Conservation (phyloP, 2,329 filamentous ascomycete genomes). For the Cladosporium phlei region DNA sequence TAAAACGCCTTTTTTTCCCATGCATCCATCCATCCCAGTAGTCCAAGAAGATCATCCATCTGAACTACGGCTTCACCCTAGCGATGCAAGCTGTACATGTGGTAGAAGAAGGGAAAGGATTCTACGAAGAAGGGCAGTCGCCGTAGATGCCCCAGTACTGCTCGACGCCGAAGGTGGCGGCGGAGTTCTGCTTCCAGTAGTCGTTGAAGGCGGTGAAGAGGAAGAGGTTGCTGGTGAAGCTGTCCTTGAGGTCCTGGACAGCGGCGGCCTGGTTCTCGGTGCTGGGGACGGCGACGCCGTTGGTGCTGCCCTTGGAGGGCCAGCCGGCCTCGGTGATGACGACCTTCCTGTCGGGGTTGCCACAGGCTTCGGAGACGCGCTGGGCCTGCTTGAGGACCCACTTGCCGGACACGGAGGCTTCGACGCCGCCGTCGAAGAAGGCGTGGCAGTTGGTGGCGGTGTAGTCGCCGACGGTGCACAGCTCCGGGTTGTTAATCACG, state of each 20-base stretch:
- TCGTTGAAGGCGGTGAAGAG: constrained; percentile 79
- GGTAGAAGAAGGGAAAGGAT: no score
- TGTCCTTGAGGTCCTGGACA: constrained; percentile 57
- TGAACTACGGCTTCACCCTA: no score
- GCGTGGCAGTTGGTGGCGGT: constrained; percentile 78
- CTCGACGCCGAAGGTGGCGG: constrained; percentile 64
- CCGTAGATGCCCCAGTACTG: constrained; percentile 63
- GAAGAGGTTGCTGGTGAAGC: constrained; percentile 58
- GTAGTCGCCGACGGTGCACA: constrained; percentile 72
- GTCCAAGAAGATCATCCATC: constrained; percentile 6
- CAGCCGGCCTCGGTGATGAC: constrained; percentile 82
- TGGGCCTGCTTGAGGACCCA: constrained; percentile 59
- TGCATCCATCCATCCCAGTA: constrained; percentile 10
- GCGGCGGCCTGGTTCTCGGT: constrained; percentile 62
- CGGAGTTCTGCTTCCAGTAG: constrained; percentile 65
- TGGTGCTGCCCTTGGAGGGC: constrained; percentile 64
- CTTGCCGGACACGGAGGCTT: constrained; percentile 57
- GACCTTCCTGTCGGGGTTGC: constrained; percentile 50
- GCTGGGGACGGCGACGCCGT: constrained; percentile 65
- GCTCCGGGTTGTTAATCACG: constrained; percentile 63
- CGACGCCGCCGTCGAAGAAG: constrained; percentile 68
- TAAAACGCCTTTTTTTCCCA: constrained; percentile 9
- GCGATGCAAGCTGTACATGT: constrained; percentile 11
- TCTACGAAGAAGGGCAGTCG: constrained; percentile 20
- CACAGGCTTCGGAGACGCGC: constrained; percentile 45